Evolutionary conservation across 192 early-diverging fungal genomes (phyloP).

Genomic region (Ramicandelaber brevisporus): DNA sequence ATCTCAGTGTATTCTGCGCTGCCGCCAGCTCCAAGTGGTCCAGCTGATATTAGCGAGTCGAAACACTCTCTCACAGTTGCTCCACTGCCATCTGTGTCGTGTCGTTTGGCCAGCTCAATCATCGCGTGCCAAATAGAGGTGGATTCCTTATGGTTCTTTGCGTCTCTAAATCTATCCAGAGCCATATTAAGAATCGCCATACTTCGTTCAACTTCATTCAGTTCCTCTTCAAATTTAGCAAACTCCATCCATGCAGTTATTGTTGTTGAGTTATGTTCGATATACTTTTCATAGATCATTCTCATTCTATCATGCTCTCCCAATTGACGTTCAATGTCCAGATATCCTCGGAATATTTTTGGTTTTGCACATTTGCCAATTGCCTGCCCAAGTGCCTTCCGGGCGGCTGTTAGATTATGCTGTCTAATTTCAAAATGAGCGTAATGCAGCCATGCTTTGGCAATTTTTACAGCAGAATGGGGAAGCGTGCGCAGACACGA

Average conservation of each 20-base stretch:
- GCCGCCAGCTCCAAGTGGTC: conserved; percentile 56
- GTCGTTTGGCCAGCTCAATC: too few species aligned
- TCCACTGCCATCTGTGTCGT: too few species aligned
- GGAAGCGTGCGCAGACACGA: conserved; percentile 66
- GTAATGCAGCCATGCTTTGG: conserved; percentile 87
- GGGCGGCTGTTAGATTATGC: conserved; percentile 37
- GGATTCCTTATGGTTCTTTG: too few species aligned
- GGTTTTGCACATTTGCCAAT: conserved; percentile 80
- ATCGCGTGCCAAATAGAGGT: too few species aligned
- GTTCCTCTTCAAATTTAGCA: conserved; percentile 60
- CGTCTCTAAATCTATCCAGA: too few species aligned
- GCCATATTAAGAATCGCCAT: conserved; percentile 83
- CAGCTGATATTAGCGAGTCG: conserved; percentile 31
- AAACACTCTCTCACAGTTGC: too few species aligned
- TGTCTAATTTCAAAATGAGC: conserved; percentile 78
- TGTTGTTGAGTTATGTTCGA: conserved; percentile 67
- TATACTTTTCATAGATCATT: conserved; percentile 67
- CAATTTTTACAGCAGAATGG: conserved; percentile 87
- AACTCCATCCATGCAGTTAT: conserved; percentile 93
- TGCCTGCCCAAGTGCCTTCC: conserved; percentile 59
- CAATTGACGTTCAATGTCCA: conserved; percentile 79
- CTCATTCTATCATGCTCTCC: conserved; percentile 88
- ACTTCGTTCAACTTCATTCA: conserved; percentile 66
- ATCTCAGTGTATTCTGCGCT: too few species aligned
- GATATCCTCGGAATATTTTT: conserved; percentile 83